A percentile compares a stretch with the other conserved stretches of the same genome.
phyloP scores from a whole-genome alignment of 192 early-diverging fungal genomes.

The Ramicandelaber brevisporus region DNA sequence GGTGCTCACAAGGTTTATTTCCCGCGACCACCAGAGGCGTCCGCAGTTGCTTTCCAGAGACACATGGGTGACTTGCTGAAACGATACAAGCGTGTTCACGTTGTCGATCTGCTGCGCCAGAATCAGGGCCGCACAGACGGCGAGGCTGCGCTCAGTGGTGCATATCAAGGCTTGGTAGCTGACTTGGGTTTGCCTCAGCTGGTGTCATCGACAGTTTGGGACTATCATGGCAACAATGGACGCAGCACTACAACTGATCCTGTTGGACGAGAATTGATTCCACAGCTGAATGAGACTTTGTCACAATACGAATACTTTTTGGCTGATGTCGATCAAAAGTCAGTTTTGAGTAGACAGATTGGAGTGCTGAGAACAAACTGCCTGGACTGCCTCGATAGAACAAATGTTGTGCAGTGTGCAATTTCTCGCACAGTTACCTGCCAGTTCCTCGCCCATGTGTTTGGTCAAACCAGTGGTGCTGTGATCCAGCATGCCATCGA shows the following conservation, averaged over 20 bases:
- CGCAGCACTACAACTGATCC: too few relatives aligned
- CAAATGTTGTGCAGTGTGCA: constrained; percentile 75
- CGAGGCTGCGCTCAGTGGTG: constrained; percentile 40
- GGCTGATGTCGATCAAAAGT: constrained; percentile 25
- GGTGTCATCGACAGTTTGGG: constrained; percentile 46
- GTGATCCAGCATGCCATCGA: constrained; percentile 7
- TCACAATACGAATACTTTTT: constrained; percentile 42
- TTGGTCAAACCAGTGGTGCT: constrained; percentile 4
- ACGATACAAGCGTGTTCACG: constrained; percentile 47
- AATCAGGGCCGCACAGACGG: constrained; percentile 13
- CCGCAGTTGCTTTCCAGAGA: constrained; percentile 50
- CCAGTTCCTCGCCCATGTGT: constrained; percentile 13
- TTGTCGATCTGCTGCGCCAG: constrained; percentile 50
- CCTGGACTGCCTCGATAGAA: constrained; percentile 65
- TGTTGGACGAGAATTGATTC: constrained; percentile 28
- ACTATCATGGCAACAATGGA: constrained; percentile 59
- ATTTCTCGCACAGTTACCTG: constrained; percentile 24
- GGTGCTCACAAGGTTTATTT: constrained; percentile 66
- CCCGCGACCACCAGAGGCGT: constrained; percentile 51
- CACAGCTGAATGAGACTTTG: constrained; percentile 19
- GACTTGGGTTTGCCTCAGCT: constrained; percentile 17
- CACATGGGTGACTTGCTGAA: constrained; percentile 46
- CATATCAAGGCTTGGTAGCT: constrained; percentile 27
- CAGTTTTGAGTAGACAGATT: constrained; percentile 34
- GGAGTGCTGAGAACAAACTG: constrained; percentile 86